Evolutionary conservation across 441 rosid genomes (phyloP), one percentile per base, ranked within the genome.

Genomic region (Breynia disticha): DNA sequence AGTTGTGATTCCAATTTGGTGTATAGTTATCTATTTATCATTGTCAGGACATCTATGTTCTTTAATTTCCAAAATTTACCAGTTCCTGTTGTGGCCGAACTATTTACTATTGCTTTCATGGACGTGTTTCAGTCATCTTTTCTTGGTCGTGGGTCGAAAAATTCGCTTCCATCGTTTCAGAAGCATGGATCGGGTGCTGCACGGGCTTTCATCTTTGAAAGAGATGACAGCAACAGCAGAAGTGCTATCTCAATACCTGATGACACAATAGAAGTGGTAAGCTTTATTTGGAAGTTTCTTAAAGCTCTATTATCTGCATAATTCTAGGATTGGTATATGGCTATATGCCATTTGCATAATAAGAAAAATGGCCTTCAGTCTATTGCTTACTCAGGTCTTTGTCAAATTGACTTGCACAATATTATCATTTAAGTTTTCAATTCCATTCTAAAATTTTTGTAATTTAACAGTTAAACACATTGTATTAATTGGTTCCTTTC

Each of bases 121-220:
- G 51, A 48, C 16, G 59, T 76, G 39, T 72, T 72, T 79, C 95
- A 86, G 97, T 74, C 95, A 66, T 84, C 96, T 60, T 89, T 93
- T 71, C 59, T 93, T 15, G 72, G 86, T 48, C 70, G 84, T 66
- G 74, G 77, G 14, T 45, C 78, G 47, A 81, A 69, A 57, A 75
- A 63, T 61, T 72, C 81, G 18, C 44, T 71, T 49, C 76, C 95
- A 62, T 79, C 80, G 46, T 58, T 75, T 46, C 72, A 69, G 56
- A 93, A 81, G 73, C 76, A 77, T 2, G 87, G 83, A 59, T 63
- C 84, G 45, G 69, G 76, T 66, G 47, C 63, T 16, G 75, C 68
- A 35, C 81, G 87, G 51, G 78, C 90, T 47, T 93, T 82, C 67
- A 69, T 88, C 66, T 86, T 93, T 58, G 95, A 86, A 75, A 86